Evolutionary conservation across 306 rosid genomes (phyloP).

Genomic region (Casuarina glauca): DNA sequence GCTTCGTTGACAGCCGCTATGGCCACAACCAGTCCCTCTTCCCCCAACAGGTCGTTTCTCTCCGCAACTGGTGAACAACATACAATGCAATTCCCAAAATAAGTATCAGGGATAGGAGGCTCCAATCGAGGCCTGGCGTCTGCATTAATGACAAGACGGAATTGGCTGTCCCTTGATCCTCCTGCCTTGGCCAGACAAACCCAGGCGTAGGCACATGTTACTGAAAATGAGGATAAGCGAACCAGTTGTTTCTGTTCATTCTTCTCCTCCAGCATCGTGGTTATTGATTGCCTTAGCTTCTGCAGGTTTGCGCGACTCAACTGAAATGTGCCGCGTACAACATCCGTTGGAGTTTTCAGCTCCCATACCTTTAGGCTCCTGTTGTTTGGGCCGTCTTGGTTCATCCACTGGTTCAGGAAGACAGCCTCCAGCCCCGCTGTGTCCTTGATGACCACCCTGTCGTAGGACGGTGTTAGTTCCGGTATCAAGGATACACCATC

Average conservation of each 20-base stretch:
- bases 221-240: conserved; percentile 36
- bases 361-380: conserved; percentile 31
- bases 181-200: conserved; percentile 37
- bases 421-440: conserved; percentile 11
- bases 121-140: conserved; percentile 41
- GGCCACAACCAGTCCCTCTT: conserved; percentile 18
- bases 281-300: conserved; percentile 24
- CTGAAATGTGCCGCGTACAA: conserved; percentile 38
- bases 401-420: conserved; percentile 13
- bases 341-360: conserved; percentile 2
- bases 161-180: background rate
- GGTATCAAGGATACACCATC: background rate
- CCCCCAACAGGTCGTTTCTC: conserved; percentile 7
- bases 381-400: conserved; percentile 12
- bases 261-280: conserved; percentile 13
- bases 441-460: conserved; percentile 35
- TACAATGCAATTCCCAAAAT: conserved; percentile 49
- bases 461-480: conserved; percentile 44
- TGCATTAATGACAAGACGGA: conserved; percentile 2
- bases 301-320: conserved; percentile 26
- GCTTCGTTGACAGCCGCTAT: conserved; percentile 16
- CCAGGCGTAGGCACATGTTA: conserved; percentile 32
- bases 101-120: conserved; percentile 25
- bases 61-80: background rate
- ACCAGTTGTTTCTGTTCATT: background rate